Percentiles rank a stretch among this genome's conserved stretches.
phyloP scores from a whole-genome alignment of 495 filamentous ascomycete species.

The Aspergillus saccharolyticus region DNA sequence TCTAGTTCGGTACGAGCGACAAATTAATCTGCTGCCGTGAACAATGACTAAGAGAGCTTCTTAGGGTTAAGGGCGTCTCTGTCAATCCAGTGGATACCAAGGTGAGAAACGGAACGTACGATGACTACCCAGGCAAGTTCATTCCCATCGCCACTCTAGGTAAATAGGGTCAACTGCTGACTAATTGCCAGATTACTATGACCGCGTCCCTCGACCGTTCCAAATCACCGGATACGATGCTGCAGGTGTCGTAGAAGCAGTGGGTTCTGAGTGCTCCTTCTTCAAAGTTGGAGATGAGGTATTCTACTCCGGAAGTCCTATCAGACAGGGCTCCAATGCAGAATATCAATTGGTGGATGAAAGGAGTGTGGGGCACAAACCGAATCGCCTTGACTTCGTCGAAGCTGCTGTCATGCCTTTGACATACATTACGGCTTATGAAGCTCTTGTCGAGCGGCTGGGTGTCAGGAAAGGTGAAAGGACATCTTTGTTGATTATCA shows the following conservation, averaged over 20 bases:
- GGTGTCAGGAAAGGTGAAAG: constrained; percentile 26
- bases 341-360: constrained; percentile 1
- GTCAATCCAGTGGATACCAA: constrained; percentile 34
- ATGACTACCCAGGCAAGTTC: constrained; percentile 24
- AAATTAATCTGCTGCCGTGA: not conserved
- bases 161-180: not conserved
- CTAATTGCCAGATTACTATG: constrained; percentile 23
- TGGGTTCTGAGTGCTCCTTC: constrained; percentile 17
- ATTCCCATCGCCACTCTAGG: too few species aligned
- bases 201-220: constrained; percentile 15
- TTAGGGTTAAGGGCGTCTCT: constrained; percentile 8
- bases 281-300: constrained; percentile 30
- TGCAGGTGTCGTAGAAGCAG: constrained; percentile 24
- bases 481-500: constrained; percentile 25
- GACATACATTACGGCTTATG: constrained; percentile 32
- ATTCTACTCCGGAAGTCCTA: constrained; percentile 27
- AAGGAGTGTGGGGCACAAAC: constrained; percentile 15
- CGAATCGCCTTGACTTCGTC: constrained; percentile 20
- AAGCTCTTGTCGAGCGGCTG: constrained; percentile 32
- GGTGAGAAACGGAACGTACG: constrained; percentile 27
- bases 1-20: constrained; percentile 19
- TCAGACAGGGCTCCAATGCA: constrained; percentile 18
- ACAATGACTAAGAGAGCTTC: not conserved
- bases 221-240: constrained; percentile 32
- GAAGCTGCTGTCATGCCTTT: constrained; percentile 31